A percentile compares a stretch with the other conserved stretches of the same genome.
phyloP scores from a whole-genome alignment of 73 alveolate species.

The Tetrahymena malaccensis region DNA sequence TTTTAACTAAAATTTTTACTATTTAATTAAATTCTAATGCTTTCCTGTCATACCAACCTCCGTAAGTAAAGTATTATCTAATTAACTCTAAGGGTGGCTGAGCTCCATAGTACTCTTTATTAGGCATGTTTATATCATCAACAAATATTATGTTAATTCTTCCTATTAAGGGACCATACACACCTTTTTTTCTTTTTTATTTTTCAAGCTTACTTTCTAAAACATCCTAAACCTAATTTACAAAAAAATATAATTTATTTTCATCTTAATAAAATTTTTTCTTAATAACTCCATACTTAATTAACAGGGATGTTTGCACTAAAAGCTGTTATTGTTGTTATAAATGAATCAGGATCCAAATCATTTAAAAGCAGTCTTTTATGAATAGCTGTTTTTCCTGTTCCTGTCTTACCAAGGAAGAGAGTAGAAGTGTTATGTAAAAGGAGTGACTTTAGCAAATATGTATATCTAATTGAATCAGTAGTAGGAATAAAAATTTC shows the following conservation, averaged over 20 bases:
- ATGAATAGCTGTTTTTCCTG: slow-evolving; percentile 88
- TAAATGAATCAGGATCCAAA: slow-evolving; percentile 56
- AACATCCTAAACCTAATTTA: slow-evolving; percentile 65
- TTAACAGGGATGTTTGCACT: slow-evolving; percentile 46
- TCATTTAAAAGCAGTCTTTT: slow-evolving; percentile 82
- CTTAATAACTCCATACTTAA: too few species aligned
- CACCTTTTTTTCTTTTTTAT: slow-evolving; percentile 90
- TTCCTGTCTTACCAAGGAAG: slow-evolving; percentile 94
- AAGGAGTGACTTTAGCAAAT: slow-evolving; percentile 51
- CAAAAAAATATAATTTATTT: neutral
- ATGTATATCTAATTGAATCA: slow-evolving; percentile 92
- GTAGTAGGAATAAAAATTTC: slow-evolving; percentile 86
- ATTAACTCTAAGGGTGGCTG: slow-evolving; percentile 93
- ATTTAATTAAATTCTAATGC: slow-evolving; percentile 54
- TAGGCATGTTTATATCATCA: slow-evolving; percentile 97
- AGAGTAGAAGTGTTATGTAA: slow-evolving; percentile 54
- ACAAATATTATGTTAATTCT: slow-evolving; percentile 84
- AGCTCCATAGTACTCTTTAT: slow-evolving; percentile 95
- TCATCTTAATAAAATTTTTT: too few species aligned
- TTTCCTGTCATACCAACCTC: slow-evolving; percentile 93
- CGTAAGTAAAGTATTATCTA: slow-evolving; percentile 83
- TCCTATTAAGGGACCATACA: slow-evolving; percentile 90
- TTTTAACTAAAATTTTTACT: neutral
- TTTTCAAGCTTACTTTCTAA: slow-evolving; percentile 63
- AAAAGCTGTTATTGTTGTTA: slow-evolving; percentile 66